Evolutionary conservation across 2,329 filamentous ascomycete species (phyloP).

Genomic region (Xylariales sp.): DNA sequence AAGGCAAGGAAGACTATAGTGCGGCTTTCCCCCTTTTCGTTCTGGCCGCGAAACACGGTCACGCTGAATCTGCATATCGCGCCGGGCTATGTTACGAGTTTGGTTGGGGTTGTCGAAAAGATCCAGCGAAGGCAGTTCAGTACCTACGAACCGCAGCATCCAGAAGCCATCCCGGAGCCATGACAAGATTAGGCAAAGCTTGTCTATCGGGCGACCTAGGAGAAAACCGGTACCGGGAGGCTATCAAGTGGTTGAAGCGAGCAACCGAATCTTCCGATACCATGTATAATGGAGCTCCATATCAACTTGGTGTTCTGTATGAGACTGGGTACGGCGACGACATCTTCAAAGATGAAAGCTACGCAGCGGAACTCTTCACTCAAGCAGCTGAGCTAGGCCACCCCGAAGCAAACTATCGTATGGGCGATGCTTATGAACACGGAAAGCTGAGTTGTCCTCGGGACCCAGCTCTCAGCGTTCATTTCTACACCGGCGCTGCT

Average conservation of each 20-base stretch:
- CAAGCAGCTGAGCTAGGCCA: slow-evolving; percentile 91
- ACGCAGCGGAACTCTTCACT: slow-evolving; percentile 90
- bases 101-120: slow-evolving; percentile 90
- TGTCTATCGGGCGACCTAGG: slow-evolving; percentile 89
- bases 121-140: slow-evolving; percentile 86
- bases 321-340: slow-evolving; percentile 93
- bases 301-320: slow-evolving; percentile 82
- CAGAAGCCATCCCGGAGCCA: slow-evolving; percentile 92
- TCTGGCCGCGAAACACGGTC: slow-evolving; percentile 91
- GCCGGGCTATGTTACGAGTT: slow-evolving; percentile 96
- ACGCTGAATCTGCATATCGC: slow-evolving; percentile 92
- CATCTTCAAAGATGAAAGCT: slow-evolving; percentile 83
- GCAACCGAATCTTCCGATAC: slow-evolving; percentile 83
- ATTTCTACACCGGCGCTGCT: slow-evolving; percentile 94
- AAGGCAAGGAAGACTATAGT: slow-evolving; percentile 87
- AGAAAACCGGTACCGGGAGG: slow-evolving; percentile 80
- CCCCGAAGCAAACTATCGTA: slow-evolving; percentile 74
- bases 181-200: slow-evolving; percentile 85
- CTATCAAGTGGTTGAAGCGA: slow-evolving; percentile 93
- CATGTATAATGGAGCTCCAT: slow-evolving; percentile 91
- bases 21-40: slow-evolving; percentile 90
- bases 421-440: slow-evolving; percentile 97
- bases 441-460: slow-evolving; percentile 81
- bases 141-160: slow-evolving; percentile 87
- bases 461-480: slow-evolving; percentile 88